Evolutionary conservation across 441 rosid genomes (phyloP).

Genomic region (Erodium trifolium): DNA sequence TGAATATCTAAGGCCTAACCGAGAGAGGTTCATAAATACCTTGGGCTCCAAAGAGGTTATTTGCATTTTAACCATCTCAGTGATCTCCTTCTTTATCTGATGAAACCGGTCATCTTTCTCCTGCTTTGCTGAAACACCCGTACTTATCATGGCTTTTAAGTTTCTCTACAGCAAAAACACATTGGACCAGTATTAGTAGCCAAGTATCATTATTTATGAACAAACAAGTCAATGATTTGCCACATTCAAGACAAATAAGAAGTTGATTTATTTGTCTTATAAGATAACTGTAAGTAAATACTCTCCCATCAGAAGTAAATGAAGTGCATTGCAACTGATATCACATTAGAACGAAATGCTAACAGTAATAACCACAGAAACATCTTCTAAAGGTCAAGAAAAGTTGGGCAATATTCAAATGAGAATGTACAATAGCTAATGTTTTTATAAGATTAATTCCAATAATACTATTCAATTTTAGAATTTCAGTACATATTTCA

Average conservation of each 20-base stretch:
- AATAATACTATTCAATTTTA: neutral
- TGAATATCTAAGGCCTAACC: neutral
- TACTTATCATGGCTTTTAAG: constrained; percentile 71
- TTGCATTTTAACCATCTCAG: constrained; percentile 60
- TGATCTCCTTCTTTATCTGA: constrained; percentile 74
- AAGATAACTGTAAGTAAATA: neutral
- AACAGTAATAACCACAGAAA: no score
- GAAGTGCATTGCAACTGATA: no score
- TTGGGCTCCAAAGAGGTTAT: constrained; percentile 48
- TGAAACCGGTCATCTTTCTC: constrained; percentile 83
- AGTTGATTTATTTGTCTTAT: neutral
- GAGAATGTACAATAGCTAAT: no score
- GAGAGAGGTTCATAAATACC: constrained; percentile 29
- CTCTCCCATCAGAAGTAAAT: no score
- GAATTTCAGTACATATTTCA: neutral
- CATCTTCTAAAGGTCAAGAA: no score
- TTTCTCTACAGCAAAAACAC: constrained; percentile 56
- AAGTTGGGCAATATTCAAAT: no score
- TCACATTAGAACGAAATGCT: no score
- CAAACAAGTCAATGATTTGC: neutral
- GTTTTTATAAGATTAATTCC: neutral
- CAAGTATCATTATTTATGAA: neutral
- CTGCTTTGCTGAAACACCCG: constrained; percentile 60
- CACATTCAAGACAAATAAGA: neutral
- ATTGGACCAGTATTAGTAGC: constrained; percentile 1